Evolutionary conservation across 2,329 filamentous ascomycete genomes (phyloP).

Genomic region (Colletotrichum spaethianum): DNA sequence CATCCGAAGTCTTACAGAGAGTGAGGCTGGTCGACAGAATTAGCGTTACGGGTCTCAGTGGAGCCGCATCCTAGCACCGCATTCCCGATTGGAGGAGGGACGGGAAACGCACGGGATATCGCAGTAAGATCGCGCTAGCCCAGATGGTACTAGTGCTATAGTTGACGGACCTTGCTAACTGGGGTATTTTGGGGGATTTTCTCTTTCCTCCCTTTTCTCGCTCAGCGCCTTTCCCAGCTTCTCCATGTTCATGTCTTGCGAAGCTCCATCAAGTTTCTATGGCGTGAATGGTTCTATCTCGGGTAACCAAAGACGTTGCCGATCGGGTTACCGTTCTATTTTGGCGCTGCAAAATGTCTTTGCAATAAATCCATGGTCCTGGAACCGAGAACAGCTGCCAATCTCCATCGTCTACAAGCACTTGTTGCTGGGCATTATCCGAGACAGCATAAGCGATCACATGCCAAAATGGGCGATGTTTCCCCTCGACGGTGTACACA

Average conservation of each 20-base stretch:
- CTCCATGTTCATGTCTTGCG: neutral
- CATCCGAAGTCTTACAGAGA: neutral
- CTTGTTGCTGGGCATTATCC: too few species aligned
- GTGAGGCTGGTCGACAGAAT: slow-evolving; percentile 6
- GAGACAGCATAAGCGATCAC: neutral
- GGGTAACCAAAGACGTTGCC: too few species aligned
- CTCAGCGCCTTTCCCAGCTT: neutral
- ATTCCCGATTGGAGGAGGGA: neutral
- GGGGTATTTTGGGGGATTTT: neutral
- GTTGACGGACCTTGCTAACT: neutral
- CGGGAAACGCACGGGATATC: slow-evolving; percentile 2
- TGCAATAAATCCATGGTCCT: neutral
- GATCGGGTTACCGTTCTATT: neutral
- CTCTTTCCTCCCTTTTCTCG: neutral
- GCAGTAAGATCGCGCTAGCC: neutral
- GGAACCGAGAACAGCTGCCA: neutral
- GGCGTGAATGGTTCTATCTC: neutral
- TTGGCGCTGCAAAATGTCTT: neutral
- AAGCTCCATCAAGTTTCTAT: accelerated
- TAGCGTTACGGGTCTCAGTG: neutral
- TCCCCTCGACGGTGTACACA: neutral
- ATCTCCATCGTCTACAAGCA: neutral
- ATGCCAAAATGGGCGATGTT: neutral
- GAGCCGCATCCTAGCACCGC: neutral
- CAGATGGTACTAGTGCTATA: neutral